Percentiles rank a stretch among this genome's conserved stretches.
Evolutionary conservation across 805 yeast genomes (phyloP).

Genomic region (Starmerella floricola): DNA sequence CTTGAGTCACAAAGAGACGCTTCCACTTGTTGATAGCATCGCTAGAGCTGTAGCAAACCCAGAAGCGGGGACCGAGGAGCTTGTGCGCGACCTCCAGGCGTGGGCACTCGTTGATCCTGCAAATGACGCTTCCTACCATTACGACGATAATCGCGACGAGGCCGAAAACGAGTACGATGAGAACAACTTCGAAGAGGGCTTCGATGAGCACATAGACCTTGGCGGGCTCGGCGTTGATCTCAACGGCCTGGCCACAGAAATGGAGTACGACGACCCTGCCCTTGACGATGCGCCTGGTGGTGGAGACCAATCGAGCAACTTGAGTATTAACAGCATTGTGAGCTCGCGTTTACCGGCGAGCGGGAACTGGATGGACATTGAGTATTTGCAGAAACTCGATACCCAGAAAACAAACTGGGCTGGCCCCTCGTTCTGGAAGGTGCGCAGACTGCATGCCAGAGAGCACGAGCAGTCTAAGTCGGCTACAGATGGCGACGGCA

Average conservation of each 20-base stretch:
- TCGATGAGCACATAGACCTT: slow-evolving; percentile 1
- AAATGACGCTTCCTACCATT: slow-evolving; percentile 3
- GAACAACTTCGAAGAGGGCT: slow-evolving; percentile 1
- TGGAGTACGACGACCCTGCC: slow-evolving; percentile 24
- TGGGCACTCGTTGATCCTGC: slow-evolving; percentile 19
- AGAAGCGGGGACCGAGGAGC: slow-evolving; percentile 13
- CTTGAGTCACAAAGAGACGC: slow-evolving; percentile 15
- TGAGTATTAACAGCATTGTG: slow-evolving; percentile 8
- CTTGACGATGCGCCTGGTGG: slow-evolving; percentile 1
- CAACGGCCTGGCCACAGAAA: background rate
- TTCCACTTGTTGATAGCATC: slow-evolving; percentile 12
- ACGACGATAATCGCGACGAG: background rate
- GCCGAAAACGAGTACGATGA: slow-evolving; percentile 1
- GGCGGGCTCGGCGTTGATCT: slow-evolving; percentile 2
- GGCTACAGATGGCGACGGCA: background rate
- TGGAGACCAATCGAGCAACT: background rate
- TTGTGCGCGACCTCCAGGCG: slow-evolving; percentile 16
- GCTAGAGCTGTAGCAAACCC: slow-evolving; percentile 18
- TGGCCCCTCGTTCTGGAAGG: slow-evolving; percentile 90
- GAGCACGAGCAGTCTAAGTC: background rate
- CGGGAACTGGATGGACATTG: slow-evolving; percentile 19
- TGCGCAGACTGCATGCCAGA: slow-evolving; percentile 39
- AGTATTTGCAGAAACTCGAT: slow-evolving; percentile 26
- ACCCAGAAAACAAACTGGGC: slow-evolving; percentile 66
- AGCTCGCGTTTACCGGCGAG: slow-evolving; percentile 11